These are phyloP conservation scores for Lactifluus pinguis DNA, from an alignment of 768 basidiomycete species.

Conservation along the genomic window DNA sequence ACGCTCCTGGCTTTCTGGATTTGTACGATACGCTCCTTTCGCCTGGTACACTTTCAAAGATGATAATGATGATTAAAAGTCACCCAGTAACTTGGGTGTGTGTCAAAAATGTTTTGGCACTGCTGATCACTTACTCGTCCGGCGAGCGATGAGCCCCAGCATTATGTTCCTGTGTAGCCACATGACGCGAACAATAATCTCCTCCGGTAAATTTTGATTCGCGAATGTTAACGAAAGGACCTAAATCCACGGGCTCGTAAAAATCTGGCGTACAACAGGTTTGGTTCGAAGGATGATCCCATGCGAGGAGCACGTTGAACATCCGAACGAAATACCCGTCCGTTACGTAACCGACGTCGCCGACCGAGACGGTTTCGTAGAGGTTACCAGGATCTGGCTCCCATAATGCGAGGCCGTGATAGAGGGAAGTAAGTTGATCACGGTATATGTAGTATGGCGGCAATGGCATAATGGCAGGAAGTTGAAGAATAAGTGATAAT, in stretches of 20 bases:
- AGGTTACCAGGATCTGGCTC: conserved; percentile 18
- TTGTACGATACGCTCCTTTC: neutral
- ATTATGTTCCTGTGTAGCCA: neutral
- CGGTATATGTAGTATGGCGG: conserved; percentile 14
- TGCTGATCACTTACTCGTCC: neutral
- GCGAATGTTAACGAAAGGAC: neutral
- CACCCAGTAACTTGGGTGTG: neutral
- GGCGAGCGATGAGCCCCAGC: neutral
- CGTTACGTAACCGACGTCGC: conserved; percentile 18
- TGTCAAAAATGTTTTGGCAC: too few species aligned
- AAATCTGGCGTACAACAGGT: neutral
- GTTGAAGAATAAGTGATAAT: neutral
- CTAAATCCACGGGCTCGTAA: neutral
- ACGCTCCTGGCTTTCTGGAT: neutral
- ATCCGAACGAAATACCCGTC: conserved; percentile 15
- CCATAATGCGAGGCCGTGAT: conserved; percentile 18
- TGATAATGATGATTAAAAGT: too few species aligned
- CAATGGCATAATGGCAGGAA: neutral
- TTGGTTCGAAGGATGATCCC: conserved; percentile 1
- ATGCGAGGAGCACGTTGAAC: conserved; percentile 12
- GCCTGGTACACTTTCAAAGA: neutral
- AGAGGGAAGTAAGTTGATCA: conserved; percentile 17
- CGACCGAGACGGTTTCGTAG: conserved; percentile 13
- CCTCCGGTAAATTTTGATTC: neutral
- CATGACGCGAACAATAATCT: neutral